A percentile compares a stretch with the other conserved stretches of the same genome.
These are phyloP conservation scores for Botryotinia globosa DNA, from an alignment of 2,329 filamentous ascomycete genomes.

Conservation along the genomic window DNA sequence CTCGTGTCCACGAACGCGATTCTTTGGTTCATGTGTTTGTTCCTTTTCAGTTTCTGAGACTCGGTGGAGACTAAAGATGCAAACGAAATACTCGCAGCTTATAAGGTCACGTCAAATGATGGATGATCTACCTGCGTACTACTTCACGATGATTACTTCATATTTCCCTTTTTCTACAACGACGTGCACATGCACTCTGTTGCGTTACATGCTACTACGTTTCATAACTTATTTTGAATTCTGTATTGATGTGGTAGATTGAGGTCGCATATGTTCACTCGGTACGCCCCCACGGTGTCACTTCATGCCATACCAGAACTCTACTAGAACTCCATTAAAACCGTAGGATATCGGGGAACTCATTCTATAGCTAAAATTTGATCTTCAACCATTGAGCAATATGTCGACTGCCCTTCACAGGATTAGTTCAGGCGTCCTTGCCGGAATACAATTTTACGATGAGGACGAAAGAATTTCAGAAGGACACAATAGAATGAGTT, in stretches of 20 bases:
- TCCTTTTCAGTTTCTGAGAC: background rate
- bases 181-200: background rate
- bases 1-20: background rate
- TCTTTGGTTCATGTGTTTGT: background rate
- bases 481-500: background rate
- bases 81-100: background rate
- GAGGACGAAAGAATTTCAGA: background rate
- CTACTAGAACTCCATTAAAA: background rate
- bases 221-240: background rate
- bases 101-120: background rate
- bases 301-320: background rate
- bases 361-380: background rate
- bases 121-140: background rate
- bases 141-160: background rate
- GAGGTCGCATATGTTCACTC: background rate
- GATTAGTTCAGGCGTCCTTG: background rate
- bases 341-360: background rate
- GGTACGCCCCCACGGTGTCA: background rate
- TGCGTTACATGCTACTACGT: background rate
- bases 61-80: background rate
- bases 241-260: background rate
- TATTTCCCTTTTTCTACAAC: background rate
- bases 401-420: background rate
- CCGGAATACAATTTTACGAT: background rate
- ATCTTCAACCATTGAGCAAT: background rate